Conservation (phyloP, 2,329 filamentous ascomycete species). For the Camillea tinctor region DNA sequence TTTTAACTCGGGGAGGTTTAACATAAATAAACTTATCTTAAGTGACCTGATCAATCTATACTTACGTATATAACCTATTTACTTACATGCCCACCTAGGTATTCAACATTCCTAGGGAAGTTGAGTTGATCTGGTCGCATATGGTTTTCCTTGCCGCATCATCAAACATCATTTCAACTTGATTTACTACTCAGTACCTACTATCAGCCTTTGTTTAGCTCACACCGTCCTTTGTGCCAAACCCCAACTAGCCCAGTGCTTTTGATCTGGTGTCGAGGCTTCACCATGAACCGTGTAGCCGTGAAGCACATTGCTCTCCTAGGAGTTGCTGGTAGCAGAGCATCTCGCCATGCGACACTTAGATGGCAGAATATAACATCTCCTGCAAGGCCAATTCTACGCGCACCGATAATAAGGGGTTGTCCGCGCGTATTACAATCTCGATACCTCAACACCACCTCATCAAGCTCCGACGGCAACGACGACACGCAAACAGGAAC, state of each 20-base stretch:
- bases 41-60: no score
- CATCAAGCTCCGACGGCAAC: conserved; percentile 18
- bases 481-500: conserved; percentile 38
- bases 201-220: no score
- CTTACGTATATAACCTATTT: no score
- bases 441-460: conserved; percentile 21
- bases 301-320: conserved; percentile 26
- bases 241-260: background rate
- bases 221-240: conserved; percentile 1
- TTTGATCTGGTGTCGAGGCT: background rate
- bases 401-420: conserved; percentile 4
- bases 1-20: background rate
- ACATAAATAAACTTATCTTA: no score
- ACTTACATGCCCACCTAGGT: conserved; percentile 1
- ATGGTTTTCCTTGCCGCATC: no score
- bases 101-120: background rate
- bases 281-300: conserved; percentile 25
- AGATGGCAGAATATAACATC: conserved; percentile 11
- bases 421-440: conserved; percentile 6
- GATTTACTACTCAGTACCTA: no score
- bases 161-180: no score
- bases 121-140: background rate
- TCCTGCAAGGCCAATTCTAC: conserved; percentile 1
- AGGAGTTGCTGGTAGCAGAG: conserved; percentile 12
- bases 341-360: conserved; percentile 9